These are phyloP conservation scores for Juglanconis oblonga DNA, from an alignment of 2,329 filamentous ascomycete species.

Conservation along the genomic window DNA sequence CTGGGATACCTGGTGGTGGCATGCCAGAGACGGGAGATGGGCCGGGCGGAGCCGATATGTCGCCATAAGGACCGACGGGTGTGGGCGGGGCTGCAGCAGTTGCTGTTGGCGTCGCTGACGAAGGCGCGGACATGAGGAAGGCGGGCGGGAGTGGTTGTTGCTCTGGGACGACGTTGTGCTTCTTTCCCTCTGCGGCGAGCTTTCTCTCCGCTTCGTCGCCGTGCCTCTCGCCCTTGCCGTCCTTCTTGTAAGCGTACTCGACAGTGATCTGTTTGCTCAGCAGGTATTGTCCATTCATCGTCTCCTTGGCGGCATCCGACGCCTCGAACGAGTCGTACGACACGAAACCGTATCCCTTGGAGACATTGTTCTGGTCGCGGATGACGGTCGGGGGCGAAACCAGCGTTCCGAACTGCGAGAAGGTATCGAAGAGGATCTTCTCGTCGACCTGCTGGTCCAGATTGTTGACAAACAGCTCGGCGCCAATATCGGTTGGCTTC, in stretches of 20 bases:
- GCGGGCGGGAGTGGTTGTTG: conserved; percentile 72
- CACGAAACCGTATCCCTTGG: conserved; percentile 95
- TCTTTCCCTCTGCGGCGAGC: conserved; percentile 87
- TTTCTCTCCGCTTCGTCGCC: conserved; percentile 91
- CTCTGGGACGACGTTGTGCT: conserved; percentile 86
- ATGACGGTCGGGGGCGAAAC: conserved; percentile 86
- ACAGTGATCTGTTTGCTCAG: conserved; percentile 96
- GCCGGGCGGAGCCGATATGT: conserved; percentile 18
- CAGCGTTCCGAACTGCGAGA: conserved; percentile 85
- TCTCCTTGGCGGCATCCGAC: conserved; percentile 84
- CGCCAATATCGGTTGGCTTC: conserved; percentile 87
- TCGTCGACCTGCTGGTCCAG: conserved; percentile 93
- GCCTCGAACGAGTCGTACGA: conserved; percentile 91
- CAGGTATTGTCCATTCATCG: conserved; percentile 94
- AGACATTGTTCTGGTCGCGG: conserved; percentile 81
- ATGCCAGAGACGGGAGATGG: conserved; percentile 20
- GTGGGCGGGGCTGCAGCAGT: conserved; percentile 23
- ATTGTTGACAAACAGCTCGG: conserved; percentile 95
- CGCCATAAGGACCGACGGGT: conserved; percentile 20
- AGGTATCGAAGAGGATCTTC: conserved; percentile 91
- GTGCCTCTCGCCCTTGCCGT: conserved; percentile 94
- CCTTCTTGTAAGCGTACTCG: conserved; percentile 99
- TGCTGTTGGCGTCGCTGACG: conserved; percentile 21
- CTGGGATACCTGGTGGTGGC: conserved; percentile 29
- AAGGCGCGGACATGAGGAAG: conserved; percentile 52